Base-by-base conservation (phyloP, 257 asterid species). In the Nicotiana knightiana region DNA sequence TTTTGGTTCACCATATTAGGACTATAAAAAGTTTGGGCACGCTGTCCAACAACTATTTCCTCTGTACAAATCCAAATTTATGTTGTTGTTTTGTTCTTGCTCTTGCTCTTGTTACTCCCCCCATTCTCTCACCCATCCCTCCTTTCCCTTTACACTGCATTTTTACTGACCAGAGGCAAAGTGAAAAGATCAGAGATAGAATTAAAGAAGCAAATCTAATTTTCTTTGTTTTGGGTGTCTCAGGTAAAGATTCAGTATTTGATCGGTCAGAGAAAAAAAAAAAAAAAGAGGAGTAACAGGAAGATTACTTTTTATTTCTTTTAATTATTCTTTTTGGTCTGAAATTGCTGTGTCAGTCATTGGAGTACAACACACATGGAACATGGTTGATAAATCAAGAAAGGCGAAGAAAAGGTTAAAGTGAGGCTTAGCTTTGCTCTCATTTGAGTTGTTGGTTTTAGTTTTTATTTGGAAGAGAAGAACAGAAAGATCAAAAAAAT, bases 31-130 rank as follows among this genome's bases (percentile, higher is more conserved):
- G 77, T 35, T 43, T 57, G 75, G 92, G 91, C 97, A 80, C 97
- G 76, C 93, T 88, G 90, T 84, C 93, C 96, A 88, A 93, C 67
- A 84, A 57, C 86, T 75, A 77, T 81, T 85, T 30, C 85, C 71
- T 77, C 81, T 57, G 78, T 82, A 71, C 83, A 30, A 33, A 83
- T 83, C 84, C 84, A 79, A 81, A 77, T 63, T 67, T 51, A 28
- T 43, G 32, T 80, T 81, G 71, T 78, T 81, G 85, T 79, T 81
- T 83, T 83, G 87, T 66, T 68, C 82, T 70, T 77, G 63, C 51
- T 81, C 30, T 21, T 21, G 1, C 30, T 28, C 66, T 15, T 55
- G 46, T 67, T 76, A 32, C 73, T 39, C 26, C 54, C 71, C 13
- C 79, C 55, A 17, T 28, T 79, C 55, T 62, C 77, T 32, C 51